Evolutionary conservation across 169 alveolate species (phyloP), one percentile per base, ranked within the genome.

Genomic region (Babesia bigemina): DNA sequence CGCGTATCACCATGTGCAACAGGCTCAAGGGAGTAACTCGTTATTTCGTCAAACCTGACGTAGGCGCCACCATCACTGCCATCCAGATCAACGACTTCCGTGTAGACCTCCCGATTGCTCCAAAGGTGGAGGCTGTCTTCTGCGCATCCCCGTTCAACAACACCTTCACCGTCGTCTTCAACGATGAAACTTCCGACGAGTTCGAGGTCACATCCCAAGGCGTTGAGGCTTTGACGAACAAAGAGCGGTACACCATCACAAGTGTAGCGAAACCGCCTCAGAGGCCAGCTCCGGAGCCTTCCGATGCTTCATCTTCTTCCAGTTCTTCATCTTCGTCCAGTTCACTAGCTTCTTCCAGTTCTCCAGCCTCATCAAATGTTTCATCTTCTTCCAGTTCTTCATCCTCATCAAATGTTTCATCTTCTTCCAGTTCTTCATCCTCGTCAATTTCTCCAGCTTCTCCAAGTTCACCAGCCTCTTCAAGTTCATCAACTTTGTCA

Each of bases 71-170:
- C 42, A 67, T 67, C 22, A 36, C 63, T 19, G 55, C 66, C 17
- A 47, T 67, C 16, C 33, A 26, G 33, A 16, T 67, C 58, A 13
- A 52, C 56, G 76, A 17, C 21, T 22, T 50, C 58, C 33, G 19
- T 9, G 22, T 65, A 3, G 50, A 65, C 13, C 33, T 61, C 55
- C 70, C 70, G 1, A 7, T 53, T 11, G 9, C 0, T 17, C 70
- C 70, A 2, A 33, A 22, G 28, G 61, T 66, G 17, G 73, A 67
- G 10, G 59, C 39, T 4, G 72, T 65, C 44, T 33, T 77, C 36
- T 77, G 78, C 45, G 65, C 77, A 13, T 52, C 86, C 8, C 86
- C 86, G 3, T 77, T 77, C 78, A 55, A 77, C 66, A 60, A 60
- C 55, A 44, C 39, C 26, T 57, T 65, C 39, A 77, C 86, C 10